Evolutionary conservation across 2,329 filamentous ascomycete species (phyloP).

Genomic region (Coniochaeta prunicola): DNA sequence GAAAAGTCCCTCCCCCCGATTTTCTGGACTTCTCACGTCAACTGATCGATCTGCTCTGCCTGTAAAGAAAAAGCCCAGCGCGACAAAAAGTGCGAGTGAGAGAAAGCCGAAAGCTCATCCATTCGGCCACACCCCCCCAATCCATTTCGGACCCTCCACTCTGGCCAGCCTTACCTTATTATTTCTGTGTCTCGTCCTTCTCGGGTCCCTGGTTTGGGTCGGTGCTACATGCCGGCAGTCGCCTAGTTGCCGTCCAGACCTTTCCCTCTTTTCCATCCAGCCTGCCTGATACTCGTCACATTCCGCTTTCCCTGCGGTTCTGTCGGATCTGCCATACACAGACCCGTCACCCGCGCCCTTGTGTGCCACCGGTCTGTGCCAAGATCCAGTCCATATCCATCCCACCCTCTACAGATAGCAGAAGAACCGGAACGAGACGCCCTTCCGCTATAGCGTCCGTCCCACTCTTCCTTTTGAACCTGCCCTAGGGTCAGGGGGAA

Average conservation of each 20-base stretch:
- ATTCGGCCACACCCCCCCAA: neutral
- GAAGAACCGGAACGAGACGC: neutral
- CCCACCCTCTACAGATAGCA: neutral
- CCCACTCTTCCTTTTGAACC: neutral
- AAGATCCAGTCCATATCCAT: neutral
- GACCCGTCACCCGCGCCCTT: neutral
- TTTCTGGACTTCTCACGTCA: neutral
- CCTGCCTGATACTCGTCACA: neutral
- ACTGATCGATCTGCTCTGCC: neutral
- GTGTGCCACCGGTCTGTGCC: neutral
- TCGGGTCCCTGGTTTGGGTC: neutral
- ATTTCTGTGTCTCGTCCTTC: neutral
- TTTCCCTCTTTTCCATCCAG: neutral
- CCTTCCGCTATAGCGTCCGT: neutral
- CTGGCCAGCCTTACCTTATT: neutral
- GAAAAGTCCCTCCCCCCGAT: neutral
- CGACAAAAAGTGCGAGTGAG: neutral
- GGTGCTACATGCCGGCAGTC: conserved; percentile 1
- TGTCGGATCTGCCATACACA: neutral
- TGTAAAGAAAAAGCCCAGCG: neutral
- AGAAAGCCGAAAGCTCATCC: neutral
- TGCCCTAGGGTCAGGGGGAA: neutral
- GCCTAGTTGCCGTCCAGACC: neutral
- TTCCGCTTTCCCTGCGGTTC: neutral
- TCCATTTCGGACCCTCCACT: neutral